A percentile compares a stretch with the other conserved stretches of the same genome.
Conservation (phyloP, 257 asterid species). For the Scutellaria galericulata region DNA sequence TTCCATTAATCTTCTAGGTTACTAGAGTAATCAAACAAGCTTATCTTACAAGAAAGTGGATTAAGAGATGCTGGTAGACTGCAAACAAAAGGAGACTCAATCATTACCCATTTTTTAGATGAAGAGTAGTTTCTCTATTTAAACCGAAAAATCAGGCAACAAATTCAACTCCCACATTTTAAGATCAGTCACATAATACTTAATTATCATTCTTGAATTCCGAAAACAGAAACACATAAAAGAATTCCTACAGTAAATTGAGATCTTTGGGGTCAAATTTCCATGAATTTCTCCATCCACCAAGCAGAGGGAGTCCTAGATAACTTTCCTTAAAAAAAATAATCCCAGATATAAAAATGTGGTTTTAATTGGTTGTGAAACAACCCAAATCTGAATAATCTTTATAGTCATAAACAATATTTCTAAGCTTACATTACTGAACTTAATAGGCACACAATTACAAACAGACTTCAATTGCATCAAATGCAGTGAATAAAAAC, state of each 20-base stretch:
- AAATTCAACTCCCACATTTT: conserved; percentile 15
- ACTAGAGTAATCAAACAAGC: conserved; percentile 38
- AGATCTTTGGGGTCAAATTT: conserved; percentile 13
- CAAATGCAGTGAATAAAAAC: conserved; percentile 31
- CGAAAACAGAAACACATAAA: conserved; percentile 4
- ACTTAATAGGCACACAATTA: not conserved
- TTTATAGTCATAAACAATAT: conserved; percentile 13
- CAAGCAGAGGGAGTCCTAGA: not conserved
- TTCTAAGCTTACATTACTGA: conserved; percentile 8
- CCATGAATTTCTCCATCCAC: not conserved
- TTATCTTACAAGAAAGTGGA: conserved; percentile 37
- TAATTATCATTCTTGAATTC: conserved; percentile 9
- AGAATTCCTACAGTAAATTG: conserved; percentile 4
- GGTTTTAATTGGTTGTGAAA: conserved; percentile 17
- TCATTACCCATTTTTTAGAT: conserved; percentile 30
- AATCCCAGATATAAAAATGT: conserved; percentile 13
- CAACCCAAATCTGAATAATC: conserved; percentile 19
- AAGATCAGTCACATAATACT: conserved; percentile 8
- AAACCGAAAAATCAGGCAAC: conserved; percentile 13
- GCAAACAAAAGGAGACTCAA: conserved; percentile 19
- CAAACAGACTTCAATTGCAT: conserved; percentile 7
- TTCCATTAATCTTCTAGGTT: conserved; percentile 39
- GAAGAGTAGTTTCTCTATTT: conserved; percentile 26
- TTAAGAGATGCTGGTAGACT: conserved; percentile 22
- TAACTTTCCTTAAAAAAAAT: conserved; percentile 14